These are phyloP conservation scores for Jaminaea rosea DNA, from an alignment of 1,284 basidiomycete species.

Conservation along the genomic window DNA sequence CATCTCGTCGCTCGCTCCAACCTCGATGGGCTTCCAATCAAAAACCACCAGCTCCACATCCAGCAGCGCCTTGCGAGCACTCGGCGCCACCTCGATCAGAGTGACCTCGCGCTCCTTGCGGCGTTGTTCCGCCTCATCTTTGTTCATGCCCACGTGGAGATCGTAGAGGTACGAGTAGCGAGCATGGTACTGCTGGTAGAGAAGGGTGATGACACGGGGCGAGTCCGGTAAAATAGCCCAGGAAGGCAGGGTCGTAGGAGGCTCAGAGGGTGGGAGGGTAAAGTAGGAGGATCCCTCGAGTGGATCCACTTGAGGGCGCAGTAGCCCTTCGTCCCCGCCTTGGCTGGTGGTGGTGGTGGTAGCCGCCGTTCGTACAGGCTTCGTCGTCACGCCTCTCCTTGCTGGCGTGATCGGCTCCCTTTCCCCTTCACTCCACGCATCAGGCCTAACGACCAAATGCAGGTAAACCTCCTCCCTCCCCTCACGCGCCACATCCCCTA, in stretches of 20 bases:
- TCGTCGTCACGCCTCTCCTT: neutral
- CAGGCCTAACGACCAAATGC: constrained; percentile 36
- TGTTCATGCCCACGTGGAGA: neutral
- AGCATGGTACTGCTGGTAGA: neutral
- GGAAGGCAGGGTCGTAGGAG: neutral
- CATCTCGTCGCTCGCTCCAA: neutral
- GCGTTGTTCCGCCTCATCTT: constrained; percentile 9
- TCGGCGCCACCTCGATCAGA: no score
- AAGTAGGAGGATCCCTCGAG: constrained; percentile 5
- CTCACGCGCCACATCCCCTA: constrained; percentile 14
- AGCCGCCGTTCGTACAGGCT: neutral
- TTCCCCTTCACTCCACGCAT: constrained; percentile 18
- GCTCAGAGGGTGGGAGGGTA: neutral
- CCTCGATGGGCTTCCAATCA: no score
- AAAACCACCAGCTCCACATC: no score
- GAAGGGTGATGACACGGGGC: neutral
- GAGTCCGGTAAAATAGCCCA: neutral
- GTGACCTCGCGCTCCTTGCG: no score
- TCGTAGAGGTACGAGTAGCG: constrained; percentile 1
- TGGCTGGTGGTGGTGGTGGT: neutral
- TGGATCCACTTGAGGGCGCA: neutral
- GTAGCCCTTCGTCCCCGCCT: no score
- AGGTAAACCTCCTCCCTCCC: constrained; percentile 16
- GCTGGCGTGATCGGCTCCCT: constrained; percentile 1
- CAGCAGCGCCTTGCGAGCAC: no score